Conservation (phyloP, 2,329 filamentous ascomycete species). For the Clarireedia paspali region DNA sequence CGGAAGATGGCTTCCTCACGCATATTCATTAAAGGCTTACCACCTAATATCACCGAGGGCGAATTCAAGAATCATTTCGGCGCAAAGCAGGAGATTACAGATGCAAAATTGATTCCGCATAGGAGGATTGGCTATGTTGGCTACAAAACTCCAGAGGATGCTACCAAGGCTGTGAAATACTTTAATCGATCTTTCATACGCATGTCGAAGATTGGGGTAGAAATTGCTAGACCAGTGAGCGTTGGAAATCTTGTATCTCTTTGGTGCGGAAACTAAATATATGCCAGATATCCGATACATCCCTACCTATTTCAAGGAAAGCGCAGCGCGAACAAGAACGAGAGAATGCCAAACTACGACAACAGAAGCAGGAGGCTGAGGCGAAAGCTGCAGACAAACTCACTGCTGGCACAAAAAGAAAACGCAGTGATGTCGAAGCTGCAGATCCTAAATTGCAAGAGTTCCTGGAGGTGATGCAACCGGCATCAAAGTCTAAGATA, state of each 20-base stretch:
- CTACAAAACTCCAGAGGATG: slow-evolving; percentile 76
- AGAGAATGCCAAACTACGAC: slow-evolving; percentile 19
- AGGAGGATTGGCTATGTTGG: slow-evolving; percentile 93
- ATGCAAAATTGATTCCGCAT: slow-evolving; percentile 83
- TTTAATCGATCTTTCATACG: slow-evolving; percentile 94
- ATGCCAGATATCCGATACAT: slow-evolving; percentile 30
- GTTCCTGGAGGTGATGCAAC: slow-evolving; percentile 76
- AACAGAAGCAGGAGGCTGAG: slow-evolving; percentile 16
- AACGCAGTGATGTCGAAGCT: slow-evolving; percentile 49
- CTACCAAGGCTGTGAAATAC: slow-evolving; percentile 78
- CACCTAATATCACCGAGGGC: slow-evolving; percentile 74
- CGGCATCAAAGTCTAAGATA: slow-evolving; percentile 53
- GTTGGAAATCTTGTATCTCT: not conserved
- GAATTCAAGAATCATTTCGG: slow-evolving; percentile 88
- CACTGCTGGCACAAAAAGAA: slow-evolving; percentile 52
- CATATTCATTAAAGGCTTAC: slow-evolving; percentile 74
- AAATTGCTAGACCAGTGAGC: slow-evolving; percentile 74
- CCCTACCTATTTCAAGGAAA: slow-evolving; percentile 32
- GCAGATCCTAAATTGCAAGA: slow-evolving; percentile 77
- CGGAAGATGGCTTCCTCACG: slow-evolving; percentile 45
- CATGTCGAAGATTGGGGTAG: slow-evolving; percentile 89
- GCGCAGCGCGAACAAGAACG: slow-evolving; percentile 30
- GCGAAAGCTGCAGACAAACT: slow-evolving; percentile 28
- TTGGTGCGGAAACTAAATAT: not conserved
- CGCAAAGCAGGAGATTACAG: slow-evolving; percentile 68